Conservation (phyloP, 169 alveolate genomes). For the Cryptosporidium bovis region DNA sequence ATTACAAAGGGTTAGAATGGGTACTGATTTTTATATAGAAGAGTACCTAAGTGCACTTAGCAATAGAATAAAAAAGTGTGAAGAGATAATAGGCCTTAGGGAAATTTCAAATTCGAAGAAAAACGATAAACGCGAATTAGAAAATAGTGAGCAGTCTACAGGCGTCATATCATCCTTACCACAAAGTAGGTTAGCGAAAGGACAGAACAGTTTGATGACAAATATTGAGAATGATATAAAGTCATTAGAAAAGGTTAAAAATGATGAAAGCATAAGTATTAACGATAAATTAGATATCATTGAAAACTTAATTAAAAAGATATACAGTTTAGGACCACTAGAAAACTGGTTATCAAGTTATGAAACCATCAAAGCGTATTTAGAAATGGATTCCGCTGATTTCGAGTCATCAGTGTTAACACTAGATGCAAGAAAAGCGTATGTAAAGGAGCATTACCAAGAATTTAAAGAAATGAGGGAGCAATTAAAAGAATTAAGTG, state of each 20-base stretch:
- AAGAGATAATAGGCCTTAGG: background rate
- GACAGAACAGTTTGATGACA: conserved; percentile 51
- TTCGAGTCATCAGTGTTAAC: conserved; percentile 63
- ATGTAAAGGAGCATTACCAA: conserved; percentile 53
- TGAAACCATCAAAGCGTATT: conserved; percentile 58
- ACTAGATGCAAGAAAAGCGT: conserved; percentile 62
- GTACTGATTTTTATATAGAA: background rate
- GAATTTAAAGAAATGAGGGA: conserved; percentile 24
- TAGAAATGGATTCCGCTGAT: conserved; percentile 72
- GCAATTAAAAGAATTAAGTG: conserved; percentile 32
- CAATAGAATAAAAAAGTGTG: conserved; percentile 53
- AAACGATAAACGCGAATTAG: background rate
- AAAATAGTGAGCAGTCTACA: background rate
- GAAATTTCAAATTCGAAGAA: background rate
- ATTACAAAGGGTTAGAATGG: background rate
- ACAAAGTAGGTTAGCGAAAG: conserved; percentile 41
- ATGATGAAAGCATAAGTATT: conserved; percentile 14
- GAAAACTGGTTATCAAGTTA: conserved; percentile 53
- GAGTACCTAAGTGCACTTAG: conserved; percentile 28
- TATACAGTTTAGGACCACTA: conserved; percentile 66
- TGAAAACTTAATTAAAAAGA: conserved; percentile 34
- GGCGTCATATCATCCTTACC: background rate
- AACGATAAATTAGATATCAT: conserved; percentile 62
- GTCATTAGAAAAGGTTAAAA: background rate
- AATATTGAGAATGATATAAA: conserved; percentile 56